These are phyloP conservation scores for Fusarium sp. DNA, from an alignment of 2,329 filamentous ascomycete genomes.

Conservation along the genomic window DNA sequence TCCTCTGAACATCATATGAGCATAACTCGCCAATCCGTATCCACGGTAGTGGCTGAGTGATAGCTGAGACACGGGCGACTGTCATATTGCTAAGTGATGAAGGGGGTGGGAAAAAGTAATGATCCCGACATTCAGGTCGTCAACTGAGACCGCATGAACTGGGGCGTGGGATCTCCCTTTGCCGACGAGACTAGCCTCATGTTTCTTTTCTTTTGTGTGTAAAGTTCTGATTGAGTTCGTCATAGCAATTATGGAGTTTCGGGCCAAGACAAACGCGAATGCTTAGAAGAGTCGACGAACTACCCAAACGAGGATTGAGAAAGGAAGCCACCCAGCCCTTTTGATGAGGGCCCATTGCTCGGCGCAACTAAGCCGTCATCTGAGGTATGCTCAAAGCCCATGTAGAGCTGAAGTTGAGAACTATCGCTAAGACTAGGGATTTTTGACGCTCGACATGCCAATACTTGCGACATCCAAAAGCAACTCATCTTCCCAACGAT, in stretches of 20 bases:
- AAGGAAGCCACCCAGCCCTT: slow-evolving; percentile 24
- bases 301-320: slow-evolving; percentile 7
- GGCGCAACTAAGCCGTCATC: neutral
- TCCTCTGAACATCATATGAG: neutral
- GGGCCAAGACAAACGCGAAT: slow-evolving; percentile 10
- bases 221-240: neutral
- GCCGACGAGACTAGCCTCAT: slow-evolving; percentile 10
- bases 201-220: slow-evolving; percentile 4
- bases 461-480: neutral
- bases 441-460: slow-evolving; percentile 2
- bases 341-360: neutral
- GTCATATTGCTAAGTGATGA: slow-evolving; percentile 28
- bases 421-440: slow-evolving; percentile 1
- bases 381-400: slow-evolving; percentile 16
- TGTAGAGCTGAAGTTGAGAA: slow-evolving; percentile 20
- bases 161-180: slow-evolving; percentile 27
- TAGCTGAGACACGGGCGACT: slow-evolving; percentile 22
- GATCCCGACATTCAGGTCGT: slow-evolving; percentile 34
- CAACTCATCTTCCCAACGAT: neutral
- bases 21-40: slow-evolving; percentile 13
- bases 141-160: slow-evolving; percentile 30
- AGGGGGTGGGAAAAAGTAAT: slow-evolving; percentile 14
- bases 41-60: slow-evolving; percentile 36
- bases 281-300: neutral
- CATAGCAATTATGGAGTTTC: neutral